Conservation (phyloP, 225 moss, liverwort and hornwort species). For the Pseudisothecium myosuroides region DNA sequence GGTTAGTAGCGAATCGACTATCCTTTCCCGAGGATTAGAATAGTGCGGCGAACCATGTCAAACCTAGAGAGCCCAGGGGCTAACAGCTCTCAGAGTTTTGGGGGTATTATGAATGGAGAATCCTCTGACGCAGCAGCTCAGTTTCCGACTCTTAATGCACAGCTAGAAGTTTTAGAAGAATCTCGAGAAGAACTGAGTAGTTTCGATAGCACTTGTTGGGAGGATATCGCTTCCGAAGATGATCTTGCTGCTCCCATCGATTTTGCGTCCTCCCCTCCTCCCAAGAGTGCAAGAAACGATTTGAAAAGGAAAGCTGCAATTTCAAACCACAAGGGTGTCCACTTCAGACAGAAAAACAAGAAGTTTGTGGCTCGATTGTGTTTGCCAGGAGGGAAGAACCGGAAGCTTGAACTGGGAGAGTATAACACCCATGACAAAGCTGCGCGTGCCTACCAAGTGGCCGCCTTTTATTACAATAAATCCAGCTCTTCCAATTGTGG, state of each 20-base stretch:
- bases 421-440: neutral
- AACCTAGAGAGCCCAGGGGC: no score
- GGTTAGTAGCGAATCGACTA: no score
- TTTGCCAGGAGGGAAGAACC: neutral
- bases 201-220: neutral
- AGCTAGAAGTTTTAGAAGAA: neutral
- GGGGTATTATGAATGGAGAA: neutral
- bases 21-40: neutral
- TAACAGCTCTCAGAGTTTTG: neutral
- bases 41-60: neutral
- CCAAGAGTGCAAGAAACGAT: neutral
- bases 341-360: neutral
- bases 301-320: neutral
- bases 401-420: neutral
- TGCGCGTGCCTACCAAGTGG: neutral
- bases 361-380: conserved; percentile 2
- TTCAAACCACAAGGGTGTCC: neutral
- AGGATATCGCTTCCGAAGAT: neutral
- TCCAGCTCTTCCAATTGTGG: neutral
- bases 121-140: no score
- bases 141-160: neutral
- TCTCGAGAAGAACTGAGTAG: neutral
- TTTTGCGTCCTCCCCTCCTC: neutral
- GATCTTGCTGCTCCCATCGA: neutral
- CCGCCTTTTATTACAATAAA: neutral